Conservation (phyloP, 2,329 filamentous ascomycete genomes). For the Lachnellula subtilissima region DNA sequence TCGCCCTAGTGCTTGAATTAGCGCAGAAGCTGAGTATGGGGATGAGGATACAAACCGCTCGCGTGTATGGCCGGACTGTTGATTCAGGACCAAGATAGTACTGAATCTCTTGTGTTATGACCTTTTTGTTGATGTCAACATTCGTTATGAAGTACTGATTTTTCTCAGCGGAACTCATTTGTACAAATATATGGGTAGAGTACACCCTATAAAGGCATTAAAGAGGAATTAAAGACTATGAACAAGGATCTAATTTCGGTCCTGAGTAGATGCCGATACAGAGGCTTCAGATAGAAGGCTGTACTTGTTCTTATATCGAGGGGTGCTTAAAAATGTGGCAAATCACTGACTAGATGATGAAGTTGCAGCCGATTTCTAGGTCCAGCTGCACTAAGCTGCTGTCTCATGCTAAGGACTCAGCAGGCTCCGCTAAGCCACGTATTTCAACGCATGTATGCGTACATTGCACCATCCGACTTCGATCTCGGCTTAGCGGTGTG, state of each 20-base stretch:
- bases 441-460: neutral
- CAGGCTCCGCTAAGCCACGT: neutral
- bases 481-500: neutral
- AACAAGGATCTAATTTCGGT: neutral
- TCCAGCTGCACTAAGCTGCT: neutral
- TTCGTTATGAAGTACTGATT: slow-evolving; percentile 60
- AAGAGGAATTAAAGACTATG: neutral
- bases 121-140: slow-evolving; percentile 54
- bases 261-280: neutral
- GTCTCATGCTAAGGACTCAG: neutral
- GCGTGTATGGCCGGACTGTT: slow-evolving; percentile 52
- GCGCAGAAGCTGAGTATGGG: slow-evolving; percentile 16
- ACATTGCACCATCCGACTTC: neutral
- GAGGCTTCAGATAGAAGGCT: neutral
- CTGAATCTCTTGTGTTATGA: slow-evolving; percentile 55
- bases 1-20: slow-evolving; percentile 43
- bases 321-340: neutral
- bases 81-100: slow-evolving; percentile 54
- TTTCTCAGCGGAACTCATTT: slow-evolving; percentile 34
- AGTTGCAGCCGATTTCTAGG: neutral
- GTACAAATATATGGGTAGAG: slow-evolving; percentile 12
- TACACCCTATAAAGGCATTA: slow-evolving; percentile 13
- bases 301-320: neutral
- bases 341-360: neutral
- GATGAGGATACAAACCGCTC: slow-evolving; percentile 42